phyloP scores from a whole-genome alignment of 177 flowering plant genomes.

The Vitis hybrid region DNA sequence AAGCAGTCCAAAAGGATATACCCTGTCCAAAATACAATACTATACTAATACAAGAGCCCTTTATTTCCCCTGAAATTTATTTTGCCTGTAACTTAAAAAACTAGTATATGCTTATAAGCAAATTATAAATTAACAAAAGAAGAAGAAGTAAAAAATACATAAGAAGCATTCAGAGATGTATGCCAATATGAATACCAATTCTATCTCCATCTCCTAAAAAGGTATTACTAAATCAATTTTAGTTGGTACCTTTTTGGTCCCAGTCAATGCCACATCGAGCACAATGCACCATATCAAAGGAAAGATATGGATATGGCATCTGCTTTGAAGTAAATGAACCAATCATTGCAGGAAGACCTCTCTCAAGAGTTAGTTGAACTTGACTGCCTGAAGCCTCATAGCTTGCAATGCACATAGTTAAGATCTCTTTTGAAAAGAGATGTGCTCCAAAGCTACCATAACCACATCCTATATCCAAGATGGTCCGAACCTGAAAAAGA shows the following conservation, averaged over 20 bases:
- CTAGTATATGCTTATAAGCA: too few species aligned
- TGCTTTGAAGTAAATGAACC: conserved; percentile 75
- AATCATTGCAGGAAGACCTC: conserved; percentile 99
- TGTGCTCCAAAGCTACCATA: conserved; percentile 99
- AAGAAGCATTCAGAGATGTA: too few species aligned
- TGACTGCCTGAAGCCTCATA: conserved; percentile 94
- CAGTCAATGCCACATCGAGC: conserved; percentile 86
- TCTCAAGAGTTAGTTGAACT: conserved; percentile 94
- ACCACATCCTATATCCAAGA: conserved; percentile 96
- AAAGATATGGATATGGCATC: conserved; percentile 89
- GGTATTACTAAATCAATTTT: not conserved
- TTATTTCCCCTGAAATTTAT: too few species aligned
- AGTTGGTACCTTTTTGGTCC: conserved; percentile 81
- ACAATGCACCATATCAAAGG: conserved; percentile 97
- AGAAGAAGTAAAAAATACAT: too few species aligned
- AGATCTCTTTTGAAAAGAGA: conserved; percentile 73
- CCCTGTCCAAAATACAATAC: too few species aligned
- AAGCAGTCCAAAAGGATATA: too few species aligned
- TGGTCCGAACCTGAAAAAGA: conserved; percentile 74
- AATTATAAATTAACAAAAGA: too few species aligned
- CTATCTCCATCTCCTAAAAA: too few species aligned
- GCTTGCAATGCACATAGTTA: conserved; percentile 91
- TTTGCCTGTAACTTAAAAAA: too few species aligned
- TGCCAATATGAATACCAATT: too few species aligned
- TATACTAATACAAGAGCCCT: too few species aligned